Evolutionary conservation across 495 filamentous ascomycete genomes (phyloP).

Genomic region (Penicillium chermesinum): DNA sequence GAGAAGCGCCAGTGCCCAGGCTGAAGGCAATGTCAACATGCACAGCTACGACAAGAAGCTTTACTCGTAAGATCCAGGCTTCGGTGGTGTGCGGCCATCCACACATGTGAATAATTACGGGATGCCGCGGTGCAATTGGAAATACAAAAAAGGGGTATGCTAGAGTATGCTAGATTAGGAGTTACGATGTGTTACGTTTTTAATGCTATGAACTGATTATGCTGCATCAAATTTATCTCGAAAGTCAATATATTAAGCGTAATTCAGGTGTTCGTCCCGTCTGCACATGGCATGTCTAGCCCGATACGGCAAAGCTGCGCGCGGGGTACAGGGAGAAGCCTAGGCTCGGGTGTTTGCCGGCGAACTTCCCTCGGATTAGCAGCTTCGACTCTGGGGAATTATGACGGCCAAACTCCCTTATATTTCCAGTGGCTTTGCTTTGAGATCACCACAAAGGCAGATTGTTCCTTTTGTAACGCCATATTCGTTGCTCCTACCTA

Average conservation of each 20-base stretch:
- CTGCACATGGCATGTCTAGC: slow-evolving; percentile 17
- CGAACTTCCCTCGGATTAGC: slow-evolving; percentile 12
- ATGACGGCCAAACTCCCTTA: slow-evolving; percentile 12
- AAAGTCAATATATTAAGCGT: background rate
- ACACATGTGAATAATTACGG: slow-evolving; percentile 24
- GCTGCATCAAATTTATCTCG: background rate
- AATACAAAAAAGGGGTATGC: slow-evolving; percentile 34
- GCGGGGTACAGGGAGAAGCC: slow-evolving; percentile 28
- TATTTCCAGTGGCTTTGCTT: slow-evolving; percentile 4
- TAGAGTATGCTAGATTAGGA: slow-evolving; percentile 26
- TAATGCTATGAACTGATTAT: slow-evolving; percentile 7
- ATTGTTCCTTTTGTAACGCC: background rate
- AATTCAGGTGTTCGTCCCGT: background rate
- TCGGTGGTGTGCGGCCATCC: slow-evolving; percentile 14
- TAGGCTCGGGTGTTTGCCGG: slow-evolving; percentile 21
- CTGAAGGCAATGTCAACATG: slow-evolving; percentile 95
- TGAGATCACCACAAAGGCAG: background rate
- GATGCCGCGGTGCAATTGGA: slow-evolving; percentile 33
- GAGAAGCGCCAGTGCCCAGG: slow-evolving; percentile 85
- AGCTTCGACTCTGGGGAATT: background rate
- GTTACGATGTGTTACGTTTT: slow-evolving; percentile 25
- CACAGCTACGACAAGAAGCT: slow-evolving; percentile 99
- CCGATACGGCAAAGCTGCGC: slow-evolving; percentile 15
- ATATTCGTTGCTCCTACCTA: background rate
- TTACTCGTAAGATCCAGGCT: slow-evolving; percentile 61